Conservation (phyloP, 768 basidiomycete species). For the Amanita pseudoporphyria region DNA sequence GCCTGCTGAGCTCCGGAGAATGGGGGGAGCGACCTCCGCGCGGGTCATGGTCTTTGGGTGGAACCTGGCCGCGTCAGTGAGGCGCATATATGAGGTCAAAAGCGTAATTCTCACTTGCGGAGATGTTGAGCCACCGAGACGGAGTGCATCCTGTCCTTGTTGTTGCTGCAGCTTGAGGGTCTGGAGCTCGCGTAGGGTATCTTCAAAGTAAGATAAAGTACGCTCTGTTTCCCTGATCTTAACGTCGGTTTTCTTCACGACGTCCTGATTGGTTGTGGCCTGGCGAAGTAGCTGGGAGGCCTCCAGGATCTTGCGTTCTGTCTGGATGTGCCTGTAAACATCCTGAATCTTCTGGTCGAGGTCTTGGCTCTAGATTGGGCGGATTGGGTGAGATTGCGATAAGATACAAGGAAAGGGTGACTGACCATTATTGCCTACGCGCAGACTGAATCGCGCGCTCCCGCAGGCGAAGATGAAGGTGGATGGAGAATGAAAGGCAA, state of each 20-base stretch:
- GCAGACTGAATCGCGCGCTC: conserved; percentile 14
- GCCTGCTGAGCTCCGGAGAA: conserved; percentile 27
- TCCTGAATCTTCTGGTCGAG: conserved; percentile 92
- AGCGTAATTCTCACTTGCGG: conserved; percentile 28
- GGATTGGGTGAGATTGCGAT: conserved; percentile 12
- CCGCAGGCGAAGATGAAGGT: conserved; percentile 16
- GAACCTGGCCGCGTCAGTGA: conserved; percentile 31
- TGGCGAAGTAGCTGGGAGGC: conserved; percentile 68
- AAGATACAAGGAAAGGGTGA: neutral
- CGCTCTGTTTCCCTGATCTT: conserved; percentile 84
- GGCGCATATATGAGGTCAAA: conserved; percentile 12
- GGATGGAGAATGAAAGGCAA: neutral
- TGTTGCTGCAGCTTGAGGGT: conserved; percentile 55
- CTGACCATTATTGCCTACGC: conserved; percentile 19
- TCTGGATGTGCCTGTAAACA: conserved; percentile 82
- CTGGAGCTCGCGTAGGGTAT: conserved; percentile 75
- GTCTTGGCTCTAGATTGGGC: conserved; percentile 38
- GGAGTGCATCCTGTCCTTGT: conserved; percentile 45
- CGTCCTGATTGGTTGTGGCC: conserved; percentile 83
- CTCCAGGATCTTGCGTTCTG: conserved; percentile 88
- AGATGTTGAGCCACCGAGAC: conserved; percentile 36
- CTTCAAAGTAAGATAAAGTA: conserved; percentile 80
- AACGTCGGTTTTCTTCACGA: conserved; percentile 68
- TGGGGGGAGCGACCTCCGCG: conserved; percentile 27
- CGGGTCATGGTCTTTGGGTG: conserved; percentile 40